Percentiles rank a stretch among this genome's conserved stretches.
These are phyloP conservation scores for Aspergillus sp. DNA, from an alignment of 2,329 filamentous ascomycete genomes.

Conservation along the genomic window DNA sequence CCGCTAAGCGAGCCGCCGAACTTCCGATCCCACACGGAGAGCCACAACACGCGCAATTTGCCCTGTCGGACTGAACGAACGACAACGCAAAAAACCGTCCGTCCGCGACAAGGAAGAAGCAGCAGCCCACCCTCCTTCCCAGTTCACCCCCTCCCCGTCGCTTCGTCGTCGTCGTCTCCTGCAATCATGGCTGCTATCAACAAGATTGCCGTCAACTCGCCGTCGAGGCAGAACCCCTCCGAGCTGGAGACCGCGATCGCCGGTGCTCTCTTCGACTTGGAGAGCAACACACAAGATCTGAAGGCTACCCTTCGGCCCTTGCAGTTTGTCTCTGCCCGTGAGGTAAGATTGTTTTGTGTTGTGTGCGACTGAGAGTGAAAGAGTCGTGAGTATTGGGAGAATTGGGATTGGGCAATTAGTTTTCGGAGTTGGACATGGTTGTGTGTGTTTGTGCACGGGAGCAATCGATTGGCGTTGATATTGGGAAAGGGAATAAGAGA, in stretches of 20 bases:
- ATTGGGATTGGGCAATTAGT: not conserved
- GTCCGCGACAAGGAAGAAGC: constrained; percentile 23
- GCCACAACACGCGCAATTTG: constrained; percentile 10
- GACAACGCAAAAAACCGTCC: no score
- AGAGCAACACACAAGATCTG: constrained; percentile 98
- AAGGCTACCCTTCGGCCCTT: constrained; percentile 92
- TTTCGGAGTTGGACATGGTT: not conserved
- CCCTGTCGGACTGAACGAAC: no score
- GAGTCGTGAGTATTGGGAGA: not conserved
- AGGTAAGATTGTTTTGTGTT: constrained; percentile 63
- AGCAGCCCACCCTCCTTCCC: constrained; percentile 23
- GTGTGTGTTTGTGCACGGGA: not conserved
- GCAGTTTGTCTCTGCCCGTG: constrained; percentile 97
- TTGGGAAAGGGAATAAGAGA: not conserved
- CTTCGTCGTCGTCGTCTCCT: constrained; percentile 15
- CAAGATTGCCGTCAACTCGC: constrained; percentile 98
- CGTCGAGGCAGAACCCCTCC: constrained; percentile 88
- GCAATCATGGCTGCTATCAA: constrained; percentile 71
- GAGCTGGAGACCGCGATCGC: constrained; percentile 97
- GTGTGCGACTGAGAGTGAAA: constrained; percentile 54
- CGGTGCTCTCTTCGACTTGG: constrained; percentile 94
- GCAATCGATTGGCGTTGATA: not conserved
- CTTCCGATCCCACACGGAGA: constrained; percentile 20
- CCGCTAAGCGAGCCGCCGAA: constrained; percentile 28
- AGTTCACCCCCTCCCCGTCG: constrained; percentile 30